Evolutionary conservation across 148 eudicot genomes (phyloP), one percentile per base, ranked within the genome.

Genomic region (Simmondsia chinensis): DNA sequence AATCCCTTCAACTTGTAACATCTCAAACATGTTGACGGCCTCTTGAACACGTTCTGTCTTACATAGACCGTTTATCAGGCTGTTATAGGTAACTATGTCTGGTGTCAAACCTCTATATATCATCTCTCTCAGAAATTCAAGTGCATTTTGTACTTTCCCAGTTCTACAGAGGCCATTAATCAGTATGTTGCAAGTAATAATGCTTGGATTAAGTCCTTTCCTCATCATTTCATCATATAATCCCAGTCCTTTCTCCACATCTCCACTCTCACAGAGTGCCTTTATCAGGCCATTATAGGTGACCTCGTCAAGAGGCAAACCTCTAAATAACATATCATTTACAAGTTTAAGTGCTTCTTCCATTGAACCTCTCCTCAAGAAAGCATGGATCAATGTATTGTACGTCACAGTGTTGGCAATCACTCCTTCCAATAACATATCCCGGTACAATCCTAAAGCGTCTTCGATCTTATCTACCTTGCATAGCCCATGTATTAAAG

Each of bases 351-450:
- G 66, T 34, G 96, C 96, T 35, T 93, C 79, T 50, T 71, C 75
- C 11, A 44, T 68, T 19, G 61, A 73, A 54, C 72, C 71, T 50
- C 49, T 70, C 34, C 69, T 68, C 43, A 86, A 20, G 59, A 79
- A 82, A 56, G 89, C 83, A 57, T 69, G 83, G 55, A 93, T 86
- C 51, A 93, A 53, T 9, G 87, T 93, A 59, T 91, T 93, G 66
- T 77, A 93, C 1, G 96, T 93, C 18, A 77, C 80, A 0, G 79
- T 74, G 48, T 91, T 82, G 37, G 96, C 94, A 74, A 93, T 73
- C 24, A 80, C 79, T 63, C 99, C 96, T 45, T 93, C 94, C 61
- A 74, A 53, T 56, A 82, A 45, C 99, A 93, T 86, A 77, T 86
- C 86, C 53, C 52, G 60, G 33, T 67, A 73, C 54, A 82, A 38